phyloP scores from a whole-genome alignment of 176 grass and related monocot species.

The Ampelocalamus luodianensis region DNA sequence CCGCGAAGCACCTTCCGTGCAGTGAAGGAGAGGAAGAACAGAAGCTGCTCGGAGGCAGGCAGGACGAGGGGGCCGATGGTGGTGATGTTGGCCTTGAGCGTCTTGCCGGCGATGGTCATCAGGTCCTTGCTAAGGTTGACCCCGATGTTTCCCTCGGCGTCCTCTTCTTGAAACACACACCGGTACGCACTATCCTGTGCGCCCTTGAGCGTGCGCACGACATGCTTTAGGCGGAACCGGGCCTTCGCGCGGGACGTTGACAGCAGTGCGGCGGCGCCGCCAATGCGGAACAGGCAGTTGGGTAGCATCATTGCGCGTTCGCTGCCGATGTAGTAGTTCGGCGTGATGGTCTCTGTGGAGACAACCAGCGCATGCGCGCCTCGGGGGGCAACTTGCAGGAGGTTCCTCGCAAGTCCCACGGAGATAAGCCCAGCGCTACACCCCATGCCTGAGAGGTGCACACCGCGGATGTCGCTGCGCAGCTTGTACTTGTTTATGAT shows the following conservation, averaged over 20 bases:
- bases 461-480: not conserved
- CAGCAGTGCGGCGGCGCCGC: constrained; percentile 17
- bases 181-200: constrained; percentile 32
- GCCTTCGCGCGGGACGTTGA: constrained; percentile 1
- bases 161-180: constrained; percentile 32
- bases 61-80: constrained; percentile 14
- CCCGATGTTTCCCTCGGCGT: constrained; percentile 12
- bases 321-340: not conserved
- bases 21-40: not conserved
- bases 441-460: constrained; percentile 50
- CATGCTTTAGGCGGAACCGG: constrained; percentile 35
- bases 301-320: constrained; percentile 25
- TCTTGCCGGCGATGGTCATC: not conserved
- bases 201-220: constrained; percentile 38
- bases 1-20: not conserved
- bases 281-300: constrained; percentile 40
- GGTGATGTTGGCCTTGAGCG: constrained; percentile 31
- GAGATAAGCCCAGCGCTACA: constrained; percentile 50
- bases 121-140: constrained; percentile 36
- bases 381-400: not conserved
- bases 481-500: constrained; percentile 41
- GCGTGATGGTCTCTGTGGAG: constrained; percentile 36
- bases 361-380: constrained; percentile 36
- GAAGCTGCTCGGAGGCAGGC: constrained; percentile 31
- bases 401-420: constrained; percentile 15